These are phyloP conservation scores for Nepenthes gracilis DNA, from an alignment of 148 eudicot species.

Conservation along the genomic window DNA sequence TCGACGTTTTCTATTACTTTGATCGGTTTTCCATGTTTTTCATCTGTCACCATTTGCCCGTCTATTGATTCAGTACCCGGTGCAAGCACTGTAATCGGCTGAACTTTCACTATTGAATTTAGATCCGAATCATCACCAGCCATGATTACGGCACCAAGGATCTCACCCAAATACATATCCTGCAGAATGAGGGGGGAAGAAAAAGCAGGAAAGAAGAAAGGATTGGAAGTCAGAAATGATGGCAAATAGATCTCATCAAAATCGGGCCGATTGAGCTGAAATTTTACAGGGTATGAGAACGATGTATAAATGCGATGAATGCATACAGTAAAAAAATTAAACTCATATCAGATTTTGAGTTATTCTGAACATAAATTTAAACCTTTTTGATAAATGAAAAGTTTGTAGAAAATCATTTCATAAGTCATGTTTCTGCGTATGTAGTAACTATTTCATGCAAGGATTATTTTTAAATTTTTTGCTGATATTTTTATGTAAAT, in stretches of 20 bases:
- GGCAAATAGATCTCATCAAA: neutral
- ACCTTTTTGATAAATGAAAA: too few species aligned
- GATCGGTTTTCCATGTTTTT: slow-evolving; percentile 27
- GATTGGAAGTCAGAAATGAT: neutral
- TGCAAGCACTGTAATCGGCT: slow-evolving; percentile 34
- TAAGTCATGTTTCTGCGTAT: too few species aligned
- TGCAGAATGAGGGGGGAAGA: slow-evolving; percentile 11
- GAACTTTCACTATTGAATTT: slow-evolving; percentile 18
- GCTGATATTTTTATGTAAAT: too few species aligned
- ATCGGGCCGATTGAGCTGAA: too few species aligned
- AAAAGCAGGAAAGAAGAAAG: neutral
- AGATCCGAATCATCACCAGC: slow-evolving; percentile 22
- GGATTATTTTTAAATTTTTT: too few species aligned
- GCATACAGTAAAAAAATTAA: too few species aligned
- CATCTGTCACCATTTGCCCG: slow-evolving; percentile 41
- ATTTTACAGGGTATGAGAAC: too few species aligned
- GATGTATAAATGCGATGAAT: too few species aligned
- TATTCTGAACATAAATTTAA: too few species aligned
- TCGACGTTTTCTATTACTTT: slow-evolving; percentile 45
- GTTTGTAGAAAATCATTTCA: too few species aligned
- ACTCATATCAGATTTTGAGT: too few species aligned
- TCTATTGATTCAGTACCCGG: slow-evolving; percentile 46
- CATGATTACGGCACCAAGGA: slow-evolving; percentile 65
- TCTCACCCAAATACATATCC: slow-evolving; percentile 77
- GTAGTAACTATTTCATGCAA: too few species aligned